These are phyloP conservation scores for Xylariaceae sp. DNA, from an alignment of 2,329 filamentous ascomycete species.

Conservation along the genomic window DNA sequence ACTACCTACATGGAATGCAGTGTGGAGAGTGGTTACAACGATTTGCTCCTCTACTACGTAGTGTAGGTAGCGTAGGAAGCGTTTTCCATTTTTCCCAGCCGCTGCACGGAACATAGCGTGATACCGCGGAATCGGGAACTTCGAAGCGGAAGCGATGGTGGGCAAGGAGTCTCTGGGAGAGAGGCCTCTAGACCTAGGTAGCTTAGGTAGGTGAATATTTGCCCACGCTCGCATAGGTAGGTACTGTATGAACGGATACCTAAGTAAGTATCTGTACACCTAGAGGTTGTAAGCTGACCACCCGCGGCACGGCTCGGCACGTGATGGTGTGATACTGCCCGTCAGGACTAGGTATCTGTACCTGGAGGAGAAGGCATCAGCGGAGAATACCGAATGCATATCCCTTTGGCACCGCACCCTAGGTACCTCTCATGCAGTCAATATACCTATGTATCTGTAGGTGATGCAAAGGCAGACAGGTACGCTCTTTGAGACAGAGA, in stretches of 20 bases:
- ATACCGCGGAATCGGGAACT: not conserved
- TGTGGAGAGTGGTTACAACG: no score
- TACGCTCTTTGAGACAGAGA: not conserved
- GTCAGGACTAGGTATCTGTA: not conserved
- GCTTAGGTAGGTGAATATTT: no score
- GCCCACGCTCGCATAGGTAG: no score
- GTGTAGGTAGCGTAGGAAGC: not conserved
- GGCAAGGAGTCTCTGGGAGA: not conserved
- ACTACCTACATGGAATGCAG: no score
- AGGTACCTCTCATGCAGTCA: not conserved
- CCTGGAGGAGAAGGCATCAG: not conserved
- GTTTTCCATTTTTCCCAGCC: not conserved
- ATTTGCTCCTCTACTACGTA: no score
- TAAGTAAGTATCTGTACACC: not conserved
- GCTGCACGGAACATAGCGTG: not conserved
- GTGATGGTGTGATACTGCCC: conserved; percentile 9
- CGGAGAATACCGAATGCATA: not conserved
- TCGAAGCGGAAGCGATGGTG: not conserved
- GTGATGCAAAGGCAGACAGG: not conserved
- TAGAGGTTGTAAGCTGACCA: conserved; percentile 5
- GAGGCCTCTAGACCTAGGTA: not conserved
- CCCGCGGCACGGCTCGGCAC: conserved; percentile 16
- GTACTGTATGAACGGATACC: not conserved
- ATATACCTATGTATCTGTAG: not conserved
- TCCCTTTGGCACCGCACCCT: not conserved